Evolutionary conservation across 169 alveolate species (phyloP).

Genomic region (Miamiensis avidus): DNA sequence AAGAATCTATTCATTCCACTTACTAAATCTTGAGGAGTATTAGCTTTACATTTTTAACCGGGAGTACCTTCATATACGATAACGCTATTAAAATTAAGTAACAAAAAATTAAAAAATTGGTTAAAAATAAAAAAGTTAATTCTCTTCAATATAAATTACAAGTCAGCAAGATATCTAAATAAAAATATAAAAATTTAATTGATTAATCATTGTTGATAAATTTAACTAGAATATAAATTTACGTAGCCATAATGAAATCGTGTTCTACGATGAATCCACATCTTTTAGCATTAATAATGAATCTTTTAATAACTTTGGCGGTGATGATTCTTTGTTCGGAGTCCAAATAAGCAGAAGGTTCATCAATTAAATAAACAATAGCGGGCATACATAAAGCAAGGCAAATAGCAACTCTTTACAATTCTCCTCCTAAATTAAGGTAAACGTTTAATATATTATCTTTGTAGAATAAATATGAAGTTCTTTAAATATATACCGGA

Average conservation of each 20-base stretch:
- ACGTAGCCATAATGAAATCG: slow-evolving; percentile 99
- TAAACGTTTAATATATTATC: too few relatives aligned
- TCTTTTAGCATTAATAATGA: slow-evolving; percentile 96
- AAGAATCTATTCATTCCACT: slow-evolving; percentile 74
- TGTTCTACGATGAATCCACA: slow-evolving; percentile 99
- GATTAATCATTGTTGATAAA: too few relatives aligned
- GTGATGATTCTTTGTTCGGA: slow-evolving; percentile 99
- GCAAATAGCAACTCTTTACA: slow-evolving; percentile 97
- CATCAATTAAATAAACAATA: slow-evolving; percentile 98
- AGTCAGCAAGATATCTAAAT: slow-evolving; percentile 94
- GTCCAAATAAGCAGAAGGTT: slow-evolving; percentile 99
- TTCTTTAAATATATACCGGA: slow-evolving; percentile 83
- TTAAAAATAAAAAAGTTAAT: background rate
- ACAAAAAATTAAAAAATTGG: background rate
- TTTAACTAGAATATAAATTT: too few relatives aligned
- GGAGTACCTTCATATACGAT: slow-evolving; percentile 98
- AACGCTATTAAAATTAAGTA: slow-evolving; percentile 77
- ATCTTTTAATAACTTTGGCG: slow-evolving; percentile 98
- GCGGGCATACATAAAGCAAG: slow-evolving; percentile 98
- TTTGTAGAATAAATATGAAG: too few relatives aligned
- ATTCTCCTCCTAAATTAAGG: slow-evolving; percentile 98
- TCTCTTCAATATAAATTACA: slow-evolving; percentile 5
- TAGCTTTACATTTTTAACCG: slow-evolving; percentile 91
- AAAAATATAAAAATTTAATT: too few relatives aligned
- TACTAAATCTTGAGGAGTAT: slow-evolving; percentile 88